Evolutionary conservation across 1,284 basidiomycete genomes (phyloP).

Genomic region (Schizophyllum commune): DNA sequence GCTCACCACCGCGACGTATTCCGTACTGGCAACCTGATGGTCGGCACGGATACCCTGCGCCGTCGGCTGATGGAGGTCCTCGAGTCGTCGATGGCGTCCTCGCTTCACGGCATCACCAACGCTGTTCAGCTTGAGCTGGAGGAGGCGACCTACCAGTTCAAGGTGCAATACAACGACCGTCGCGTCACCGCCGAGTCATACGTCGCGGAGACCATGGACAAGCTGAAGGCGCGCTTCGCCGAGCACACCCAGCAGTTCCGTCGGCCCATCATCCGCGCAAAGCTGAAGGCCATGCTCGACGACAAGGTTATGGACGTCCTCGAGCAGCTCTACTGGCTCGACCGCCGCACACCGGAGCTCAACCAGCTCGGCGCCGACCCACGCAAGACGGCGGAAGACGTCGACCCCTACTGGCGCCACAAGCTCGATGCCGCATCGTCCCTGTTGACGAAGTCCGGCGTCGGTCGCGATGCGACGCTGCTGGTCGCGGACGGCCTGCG

Average conservation of each 20-base stretch:
- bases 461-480: slow-evolving; percentile 91
- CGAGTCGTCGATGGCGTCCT: slow-evolving; percentile 95
- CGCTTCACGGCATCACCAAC: slow-evolving; percentile 92
- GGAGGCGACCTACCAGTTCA: slow-evolving; percentile 97
- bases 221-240: slow-evolving; percentile 87
- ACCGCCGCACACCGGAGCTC: slow-evolving; percentile 78
- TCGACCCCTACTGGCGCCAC: slow-evolving; percentile 93
- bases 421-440: slow-evolving; percentile 92
- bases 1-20: slow-evolving; percentile 66
- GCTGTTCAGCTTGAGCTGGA: slow-evolving; percentile 96
- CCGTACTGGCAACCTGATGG: slow-evolving; percentile 66
- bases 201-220: slow-evolving; percentile 94
- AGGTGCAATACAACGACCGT: slow-evolving; percentile 98
- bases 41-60: slow-evolving; percentile 87
- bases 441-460: slow-evolving; percentile 90
- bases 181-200: slow-evolving; percentile 94
- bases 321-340: slow-evolving; percentile 96
- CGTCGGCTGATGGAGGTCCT: slow-evolving; percentile 92
- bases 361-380: slow-evolving; percentile 64
- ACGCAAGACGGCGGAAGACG: slow-evolving; percentile 64
- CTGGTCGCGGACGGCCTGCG: slow-evolving; percentile 95
- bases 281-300: slow-evolving; percentile 89
- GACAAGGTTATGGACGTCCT: slow-evolving; percentile 96
- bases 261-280: slow-evolving; percentile 82
- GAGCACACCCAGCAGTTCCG: slow-evolving; percentile 81